A percentile compares a stretch with the other conserved stretches of the same genome.
phyloP scores from a whole-genome alignment of 306 rosid genomes.

The Gillenia trifoliata region DNA sequence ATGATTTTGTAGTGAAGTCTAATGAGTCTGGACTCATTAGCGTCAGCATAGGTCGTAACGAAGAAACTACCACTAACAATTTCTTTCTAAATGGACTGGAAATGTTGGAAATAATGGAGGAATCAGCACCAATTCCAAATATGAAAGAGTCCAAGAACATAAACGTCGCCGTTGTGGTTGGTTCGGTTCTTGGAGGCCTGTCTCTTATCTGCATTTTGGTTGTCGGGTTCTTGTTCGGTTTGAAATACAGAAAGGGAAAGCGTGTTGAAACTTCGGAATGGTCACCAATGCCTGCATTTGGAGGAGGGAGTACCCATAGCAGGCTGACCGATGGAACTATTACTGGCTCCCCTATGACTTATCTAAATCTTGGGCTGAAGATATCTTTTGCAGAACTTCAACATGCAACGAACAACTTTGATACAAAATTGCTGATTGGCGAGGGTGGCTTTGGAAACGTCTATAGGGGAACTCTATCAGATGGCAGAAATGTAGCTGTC shows the following conservation, averaged over 20 bases:
- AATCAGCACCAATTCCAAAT: neutral
- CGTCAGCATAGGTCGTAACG: constrained; percentile 19
- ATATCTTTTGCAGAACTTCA: constrained; percentile 34
- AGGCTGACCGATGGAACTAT: constrained; percentile 16
- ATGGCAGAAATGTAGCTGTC: constrained; percentile 42
- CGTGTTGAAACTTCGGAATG: constrained; percentile 23
- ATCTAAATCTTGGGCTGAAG: constrained; percentile 36
- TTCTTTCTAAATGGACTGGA: constrained; percentile 49
- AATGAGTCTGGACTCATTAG: constrained; percentile 12
- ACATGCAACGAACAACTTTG: constrained; percentile 36
- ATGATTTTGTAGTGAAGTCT: constrained; percentile 23
- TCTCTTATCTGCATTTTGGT: constrained; percentile 20
- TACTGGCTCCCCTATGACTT: constrained; percentile 19
- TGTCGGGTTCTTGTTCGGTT: constrained; percentile 5
- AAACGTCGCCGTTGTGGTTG: constrained; percentile 8
- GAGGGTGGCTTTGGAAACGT: constrained; percentile 54
- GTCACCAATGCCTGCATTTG: constrained; percentile 27
- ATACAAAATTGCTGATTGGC: constrained; percentile 28
- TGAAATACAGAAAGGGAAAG: constrained; percentile 24
- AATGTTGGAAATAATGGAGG: constrained; percentile 25
- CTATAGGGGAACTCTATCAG: constrained; percentile 28
- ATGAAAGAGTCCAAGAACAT: neutral
- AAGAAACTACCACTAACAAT: accelerated
- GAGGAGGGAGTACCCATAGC: constrained; percentile 42
- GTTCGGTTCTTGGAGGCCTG: constrained; percentile 28